Conservation (phyloP, 345 rosid genomes). For the Jatropha curcas region DNA sequence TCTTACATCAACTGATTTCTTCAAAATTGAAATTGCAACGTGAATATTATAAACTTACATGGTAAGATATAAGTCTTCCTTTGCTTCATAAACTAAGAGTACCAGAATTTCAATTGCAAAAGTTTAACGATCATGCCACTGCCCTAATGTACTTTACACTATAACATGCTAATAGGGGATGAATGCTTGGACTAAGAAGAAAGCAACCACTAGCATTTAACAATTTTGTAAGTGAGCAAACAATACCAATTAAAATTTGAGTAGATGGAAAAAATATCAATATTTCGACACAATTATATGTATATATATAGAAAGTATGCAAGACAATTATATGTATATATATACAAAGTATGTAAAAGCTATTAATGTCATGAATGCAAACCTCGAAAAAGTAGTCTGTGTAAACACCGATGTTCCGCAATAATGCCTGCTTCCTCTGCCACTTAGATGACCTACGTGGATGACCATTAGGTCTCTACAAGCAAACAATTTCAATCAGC, state of each 20-base stretch:
- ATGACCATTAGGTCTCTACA: slow-evolving; percentile 32
- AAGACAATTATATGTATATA: neutral
- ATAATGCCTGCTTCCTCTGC: slow-evolving; percentile 45
- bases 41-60: neutral
- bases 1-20: neutral
- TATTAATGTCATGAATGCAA: slow-evolving; percentile 10
- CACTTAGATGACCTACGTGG: slow-evolving; percentile 51
- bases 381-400: slow-evolving; percentile 63
- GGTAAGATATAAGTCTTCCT: neutral
- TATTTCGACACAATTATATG: too few relatives aligned
- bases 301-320: neutral
- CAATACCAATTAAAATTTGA: neutral
- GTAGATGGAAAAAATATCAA: neutral
- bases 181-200: neutral
- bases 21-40: neutral
- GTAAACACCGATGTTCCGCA: slow-evolving; percentile 49
- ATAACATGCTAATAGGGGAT: neutral
- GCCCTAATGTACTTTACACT: neutral
- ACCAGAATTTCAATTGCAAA: neutral
- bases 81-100: neutral
- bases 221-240: neutral
- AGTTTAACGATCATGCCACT: neutral
- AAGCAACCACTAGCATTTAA: neutral
- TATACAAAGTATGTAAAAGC: neutral
- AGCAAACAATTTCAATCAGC: slow-evolving; percentile 19